Evolutionary conservation across 2,329 filamentous ascomycete genomes (phyloP).

Genomic region (Xylaria sp.): DNA sequence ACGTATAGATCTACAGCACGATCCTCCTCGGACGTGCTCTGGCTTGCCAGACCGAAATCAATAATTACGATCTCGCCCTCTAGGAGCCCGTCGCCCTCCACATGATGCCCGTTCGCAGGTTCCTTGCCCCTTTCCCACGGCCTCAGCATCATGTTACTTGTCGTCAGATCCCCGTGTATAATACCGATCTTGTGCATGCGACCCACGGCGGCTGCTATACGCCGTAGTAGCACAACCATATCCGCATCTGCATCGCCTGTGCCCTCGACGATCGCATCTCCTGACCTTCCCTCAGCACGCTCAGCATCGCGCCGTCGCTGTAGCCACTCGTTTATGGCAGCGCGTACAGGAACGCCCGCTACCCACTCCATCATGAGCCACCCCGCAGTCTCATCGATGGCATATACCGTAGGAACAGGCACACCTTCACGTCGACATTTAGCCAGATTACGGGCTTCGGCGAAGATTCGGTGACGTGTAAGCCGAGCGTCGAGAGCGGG

Average conservation of each 20-base stretch:
- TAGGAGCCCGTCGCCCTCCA: conserved; percentile 49
- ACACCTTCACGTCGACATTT: conserved; percentile 83
- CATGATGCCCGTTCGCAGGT: conserved; percentile 26
- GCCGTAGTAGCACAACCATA: conserved; percentile 71
- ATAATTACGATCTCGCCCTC: conserved; percentile 87
- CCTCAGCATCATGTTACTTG: conserved; percentile 92
- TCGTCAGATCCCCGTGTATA: conserved; percentile 95
- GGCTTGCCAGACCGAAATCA: conserved; percentile 90
- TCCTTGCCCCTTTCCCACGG: conserved; percentile 48
- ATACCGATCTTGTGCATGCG: conserved; percentile 84
- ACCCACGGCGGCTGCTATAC: conserved; percentile 77
- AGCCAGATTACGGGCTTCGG: conserved; percentile 86
- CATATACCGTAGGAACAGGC: conserved; percentile 83
- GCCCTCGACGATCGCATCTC: conserved; percentile 44
- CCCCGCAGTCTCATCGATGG: conserved; percentile 69
- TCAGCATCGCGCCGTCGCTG: conserved; percentile 56
- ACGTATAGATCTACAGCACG: conserved; percentile 96
- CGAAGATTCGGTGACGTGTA: conserved; percentile 85
- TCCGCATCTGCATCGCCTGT: conserved; percentile 58
- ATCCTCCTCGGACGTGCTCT: conserved; percentile 87
- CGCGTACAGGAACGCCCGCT: conserved; percentile 75
- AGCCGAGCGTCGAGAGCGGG: conserved; percentile 87
- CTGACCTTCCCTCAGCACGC: conserved; percentile 39
- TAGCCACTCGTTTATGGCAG: conserved; percentile 75
- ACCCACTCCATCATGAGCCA: conserved; percentile 91